Conservation (phyloP, 352 stramenopile species). For the Globisporangium nagaii region DNA sequence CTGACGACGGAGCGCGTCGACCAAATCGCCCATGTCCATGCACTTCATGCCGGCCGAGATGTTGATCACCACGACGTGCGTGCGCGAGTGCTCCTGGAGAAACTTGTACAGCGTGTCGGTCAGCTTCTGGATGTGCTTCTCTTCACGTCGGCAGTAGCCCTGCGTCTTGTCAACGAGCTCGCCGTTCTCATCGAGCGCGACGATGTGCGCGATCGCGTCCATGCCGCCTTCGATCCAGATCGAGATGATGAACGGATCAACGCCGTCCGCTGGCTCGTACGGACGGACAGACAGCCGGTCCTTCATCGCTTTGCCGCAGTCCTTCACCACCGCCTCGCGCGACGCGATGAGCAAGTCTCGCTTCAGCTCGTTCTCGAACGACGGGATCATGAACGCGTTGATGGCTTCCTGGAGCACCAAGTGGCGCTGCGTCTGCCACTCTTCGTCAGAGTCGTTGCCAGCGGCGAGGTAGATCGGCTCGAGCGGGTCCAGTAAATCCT, state of each 20-base stretch:
- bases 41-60: constrained; percentile 86
- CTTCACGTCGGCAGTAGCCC: constrained; percentile 72
- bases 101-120: constrained; percentile 80
- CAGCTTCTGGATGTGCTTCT: constrained; percentile 67
- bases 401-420: constrained; percentile 82
- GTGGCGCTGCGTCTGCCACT: constrained; percentile 83
- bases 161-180: constrained; percentile 86
- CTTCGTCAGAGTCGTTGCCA: constrained; percentile 56
- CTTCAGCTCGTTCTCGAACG: constrained; percentile 83
- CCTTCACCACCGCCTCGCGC: constrained; percentile 68
- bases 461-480: constrained; percentile 62
- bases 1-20: constrained; percentile 76
- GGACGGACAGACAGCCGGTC: constrained; percentile 67
- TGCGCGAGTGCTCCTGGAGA: constrained; percentile 72
- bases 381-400: constrained; percentile 77
- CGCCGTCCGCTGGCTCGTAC: constrained; percentile 70
- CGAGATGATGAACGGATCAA: constrained; percentile 79
- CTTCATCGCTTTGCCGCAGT: constrained; percentile 65
- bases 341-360: constrained; percentile 68
- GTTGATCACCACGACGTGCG: constrained; percentile 85
- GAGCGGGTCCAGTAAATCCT: constrained; percentile 80
- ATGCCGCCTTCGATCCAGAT: constrained; percentile 83
- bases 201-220: constrained; percentile 78
- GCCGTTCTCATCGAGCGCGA: constrained; percentile 81
- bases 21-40: constrained; percentile 86